Evolutionary conservation across 352 stramenopile genomes (phyloP), one percentile per base, ranked within the genome.

Genomic region (Phytopythium montanum): DNA sequence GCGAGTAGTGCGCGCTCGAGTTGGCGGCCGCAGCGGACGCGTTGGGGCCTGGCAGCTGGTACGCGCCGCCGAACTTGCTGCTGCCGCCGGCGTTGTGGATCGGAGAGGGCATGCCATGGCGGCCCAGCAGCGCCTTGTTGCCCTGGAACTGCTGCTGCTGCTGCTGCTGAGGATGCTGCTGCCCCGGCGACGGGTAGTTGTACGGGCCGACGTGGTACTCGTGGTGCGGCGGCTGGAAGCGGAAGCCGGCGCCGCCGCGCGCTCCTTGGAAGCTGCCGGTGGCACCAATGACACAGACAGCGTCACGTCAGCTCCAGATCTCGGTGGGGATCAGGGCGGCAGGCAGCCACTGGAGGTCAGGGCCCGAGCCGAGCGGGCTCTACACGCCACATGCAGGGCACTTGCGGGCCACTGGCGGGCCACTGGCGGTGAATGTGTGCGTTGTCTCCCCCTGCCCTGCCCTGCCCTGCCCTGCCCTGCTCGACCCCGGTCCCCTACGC

Each of bases 51-150:
- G 44, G 23, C 21, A 50, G 44, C 44, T 50, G 44, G 44, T 50
- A 50, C 44, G 44, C 44, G 44, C 44, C 44, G 44, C 44, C 70
- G 45, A 75, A 75, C 53, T 75, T 78, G 41, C 18, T 52, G 54
- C 53, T 65, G 44, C 44, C 21, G 9, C n/a, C 42, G 13, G 56
- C 62, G 31, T 55, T 61, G 33, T 21, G 38, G 8, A 54, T 62
- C n/a, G 59, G 21, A 56, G 57, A 41, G 23, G 58, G 68, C 54
- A 70, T 67, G 14, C 45, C 42, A 9, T 60, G 58, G 29, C 16
- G 66, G 23, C 74, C 72, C 26, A 73, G 53, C 19, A 70, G 67
- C 25, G 68, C 51, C 53, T 73, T 76, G 41, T 69, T 76, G 55
- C 46, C 41, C 18, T 58, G 49, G 23, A 64, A 53, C 44, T 78